Evolutionary conservation across 768 basidiomycete species (phyloP), one percentile per base, ranked within the genome.

Genomic region (Gloeopeniophorella convolvens): DNA sequence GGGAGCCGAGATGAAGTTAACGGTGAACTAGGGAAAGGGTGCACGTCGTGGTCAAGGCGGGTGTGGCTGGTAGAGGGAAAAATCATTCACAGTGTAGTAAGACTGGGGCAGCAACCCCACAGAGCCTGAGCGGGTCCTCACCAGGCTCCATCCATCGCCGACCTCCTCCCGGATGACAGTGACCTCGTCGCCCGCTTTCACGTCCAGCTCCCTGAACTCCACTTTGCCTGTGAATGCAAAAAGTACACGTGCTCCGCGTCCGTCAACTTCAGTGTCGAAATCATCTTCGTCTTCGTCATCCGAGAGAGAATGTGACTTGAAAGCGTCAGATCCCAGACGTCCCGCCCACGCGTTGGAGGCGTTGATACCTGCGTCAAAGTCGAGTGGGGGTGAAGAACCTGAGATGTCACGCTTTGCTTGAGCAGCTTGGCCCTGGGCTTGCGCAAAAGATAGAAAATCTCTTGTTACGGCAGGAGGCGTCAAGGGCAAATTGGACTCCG

Each of bases 61-160:
- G 23, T 30, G 31, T 36, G 44, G 23, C 15, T 20, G 15, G 28
- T 36, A 23, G 31, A 42, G 35, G 30, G 43, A 26, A 44, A 39
- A 57, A n/a, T 26, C 23, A 57, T 76, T 47, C 62, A 85, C 86
- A 51, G 82, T 83, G 64, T 87, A 89, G 65, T 89, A 88, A 10
- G 77, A 68, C 34, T 72, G 71, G 16, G 88, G 88, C 40, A 89
- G 56, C 51, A 89, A 65, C 1, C 88, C 88, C 48, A 85, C 66
- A 60, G 82, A 79, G 26, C 78, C 79, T 28, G 36, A 51, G 21
- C 46, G 56, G 8, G 57, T 74, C 66, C 71, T 78, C 12, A 83
- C 83, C 30, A 90, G 70, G 66, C 88, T 89, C 88, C 88, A 89
- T 5, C 87, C 88, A 55, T 89, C 85, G 6, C 79, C 80, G 1